Evolutionary conservation across 345 rosid genomes (phyloP), one percentile per base, ranked within the genome.

Genomic region (Reutealis trisperma): DNA sequence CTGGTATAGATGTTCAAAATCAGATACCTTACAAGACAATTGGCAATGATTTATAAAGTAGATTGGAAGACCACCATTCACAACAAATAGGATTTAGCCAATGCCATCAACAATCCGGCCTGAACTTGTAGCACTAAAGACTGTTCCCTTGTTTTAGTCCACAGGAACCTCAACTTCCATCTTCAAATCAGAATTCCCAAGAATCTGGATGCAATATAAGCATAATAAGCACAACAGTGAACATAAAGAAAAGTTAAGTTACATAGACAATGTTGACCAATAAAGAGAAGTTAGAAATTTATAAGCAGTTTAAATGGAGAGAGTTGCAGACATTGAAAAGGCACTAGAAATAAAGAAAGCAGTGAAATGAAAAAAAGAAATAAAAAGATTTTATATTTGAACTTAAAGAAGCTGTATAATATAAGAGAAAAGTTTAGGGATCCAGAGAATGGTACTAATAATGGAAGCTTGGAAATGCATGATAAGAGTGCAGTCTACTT

Each of bases 141-240:
- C 6, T 60, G 18, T 54, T 32, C 72, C 65, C 70, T 9, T 45
- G 14, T 14, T 62, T 86, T 84, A 90, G 74, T 93, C 98, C 75
- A 89, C 96, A 1, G 89, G 94, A 78, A 91, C 92, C 84, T 93
- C 98, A 30, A 89, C 94, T 76, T 93, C 92, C 94, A 90, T 88
- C 84, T 86, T 87, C 75, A 90, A 78, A 77, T 65, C 88, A 44
- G 87, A 69, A 83, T 83, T 83, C 47, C 92, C 90, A 51, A 93
- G 89, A 85, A 90, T 84, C 98, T 89, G 93, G 63, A 76, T 0
- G n/a, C 24, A 75, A 52, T 24, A 61, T 30, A 37, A 52, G 12
- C 21, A n/a, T 21, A 19, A 37, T 73, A 42, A 67, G 63, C 24
- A 34, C 45, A 5, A 3, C 21, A 19, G 22, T 21, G 30, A 60